phyloP scores from a whole-genome alignment of 768 basidiomycete species.

The Lentinula guzmanii region DNA sequence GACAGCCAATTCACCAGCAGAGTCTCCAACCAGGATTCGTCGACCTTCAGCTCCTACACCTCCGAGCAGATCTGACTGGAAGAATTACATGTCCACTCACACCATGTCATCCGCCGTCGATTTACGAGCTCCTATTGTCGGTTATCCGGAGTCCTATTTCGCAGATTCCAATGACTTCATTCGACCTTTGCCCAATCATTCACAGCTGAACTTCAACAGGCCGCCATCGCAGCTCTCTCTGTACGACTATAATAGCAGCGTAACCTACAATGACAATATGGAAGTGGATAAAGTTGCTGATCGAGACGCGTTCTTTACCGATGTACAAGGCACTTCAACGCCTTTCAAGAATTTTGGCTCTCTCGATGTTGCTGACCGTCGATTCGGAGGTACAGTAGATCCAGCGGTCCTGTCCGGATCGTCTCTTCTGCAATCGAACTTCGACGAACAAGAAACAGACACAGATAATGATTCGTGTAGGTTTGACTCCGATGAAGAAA shows the following conservation, averaged over 20 bases:
- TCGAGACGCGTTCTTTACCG: conserved; percentile 3
- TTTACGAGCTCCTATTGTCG: conserved; percentile 3
- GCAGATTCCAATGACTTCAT: background rate
- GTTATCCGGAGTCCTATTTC: conserved; percentile 4
- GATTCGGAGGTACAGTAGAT: background rate
- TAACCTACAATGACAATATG: conserved; percentile 6
- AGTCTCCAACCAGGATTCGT: conserved; percentile 9
- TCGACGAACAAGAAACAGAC: background rate
- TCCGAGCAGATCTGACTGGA: conserved; percentile 8
- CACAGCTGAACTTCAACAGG: conserved; percentile 14
- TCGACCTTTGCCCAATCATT: conserved; percentile 9
- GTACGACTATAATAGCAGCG: conserved; percentile 15
- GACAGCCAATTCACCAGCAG: conserved; percentile 11
- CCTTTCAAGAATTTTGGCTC: conserved; percentile 7
- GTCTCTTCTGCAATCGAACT: background rate
- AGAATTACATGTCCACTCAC: background rate
- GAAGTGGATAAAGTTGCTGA: conserved; percentile 6
- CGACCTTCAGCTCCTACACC: conserved; percentile 17
- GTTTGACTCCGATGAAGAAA: conserved; percentile 1
- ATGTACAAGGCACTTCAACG: conserved; percentile 7
- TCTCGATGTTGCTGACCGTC: background rate
- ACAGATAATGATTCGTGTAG: conserved; percentile 1
- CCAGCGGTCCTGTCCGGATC: background rate
- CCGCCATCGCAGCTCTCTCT: conserved; percentile 18
- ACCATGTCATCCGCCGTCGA: background rate